A percentile compares a stretch with the other conserved stretches of the same genome.
Conservation (phyloP, 805 yeast genomes). For the Yamadazyma takamatsuzukensis region DNA sequence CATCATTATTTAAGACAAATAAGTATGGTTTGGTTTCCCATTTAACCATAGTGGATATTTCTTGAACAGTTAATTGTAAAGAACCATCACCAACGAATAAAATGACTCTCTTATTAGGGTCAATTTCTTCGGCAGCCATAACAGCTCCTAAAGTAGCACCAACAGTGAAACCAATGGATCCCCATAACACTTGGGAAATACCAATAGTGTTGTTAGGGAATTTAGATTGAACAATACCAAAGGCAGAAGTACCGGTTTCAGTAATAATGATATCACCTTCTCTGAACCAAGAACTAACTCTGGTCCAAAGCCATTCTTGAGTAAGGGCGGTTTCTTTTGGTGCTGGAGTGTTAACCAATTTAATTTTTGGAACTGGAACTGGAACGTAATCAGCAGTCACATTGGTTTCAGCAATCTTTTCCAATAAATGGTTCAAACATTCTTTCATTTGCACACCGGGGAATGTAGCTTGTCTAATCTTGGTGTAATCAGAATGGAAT, state of each 20-base stretch:
- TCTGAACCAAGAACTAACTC: conserved; percentile 57
- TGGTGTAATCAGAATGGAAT: conserved; percentile 41
- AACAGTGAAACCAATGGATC: conserved; percentile 68
- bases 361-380: conserved; percentile 52
- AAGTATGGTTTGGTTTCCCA: conserved; percentile 66
- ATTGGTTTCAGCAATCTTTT: conserved; percentile 32
- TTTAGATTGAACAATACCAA: conserved; percentile 63
- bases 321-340: conserved; percentile 29
- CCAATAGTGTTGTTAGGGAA: conserved; percentile 62
- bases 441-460: conserved; percentile 42
- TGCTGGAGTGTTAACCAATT: conserved; percentile 44
- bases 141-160: conserved; percentile 69
- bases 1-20: conserved; percentile 67
- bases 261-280: conserved; percentile 66
- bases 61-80: conserved; percentile 70
- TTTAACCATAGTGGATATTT: conserved; percentile 65
- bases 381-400: conserved; percentile 46
- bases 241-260: conserved; percentile 75
- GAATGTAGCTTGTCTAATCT: conserved; percentile 36
- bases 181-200: conserved; percentile 74
- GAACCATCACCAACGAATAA: conserved; percentile 76
- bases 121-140: conserved; percentile 62
- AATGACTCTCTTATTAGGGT: conserved; percentile 58
- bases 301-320: conserved; percentile 70
- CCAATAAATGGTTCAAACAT: conserved; percentile 43